Conservation (phyloP, 805 yeast genomes). For the Pichia paraexigua region DNA sequence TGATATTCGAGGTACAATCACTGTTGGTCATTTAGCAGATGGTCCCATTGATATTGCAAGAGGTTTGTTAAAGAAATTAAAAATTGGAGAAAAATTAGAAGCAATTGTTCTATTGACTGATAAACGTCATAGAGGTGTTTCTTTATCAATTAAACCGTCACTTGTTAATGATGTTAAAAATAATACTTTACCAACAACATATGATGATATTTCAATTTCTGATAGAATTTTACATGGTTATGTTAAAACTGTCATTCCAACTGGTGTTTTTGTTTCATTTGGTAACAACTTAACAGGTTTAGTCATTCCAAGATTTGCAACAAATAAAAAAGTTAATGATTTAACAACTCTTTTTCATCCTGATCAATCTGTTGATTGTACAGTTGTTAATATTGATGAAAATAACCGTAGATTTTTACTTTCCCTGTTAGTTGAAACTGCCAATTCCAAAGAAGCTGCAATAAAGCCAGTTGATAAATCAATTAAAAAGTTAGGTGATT, state of each 20-base stretch:
- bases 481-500: slow-evolving; percentile 43
- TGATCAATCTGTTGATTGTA: slow-evolving; percentile 66
- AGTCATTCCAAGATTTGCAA: slow-evolving; percentile 65
- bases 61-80: slow-evolving; percentile 50
- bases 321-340: slow-evolving; percentile 45
- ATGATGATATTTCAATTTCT: slow-evolving; percentile 48
- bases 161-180: slow-evolving; percentile 56
- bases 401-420: slow-evolving; percentile 64
- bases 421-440: slow-evolving; percentile 38
- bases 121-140: slow-evolving; percentile 48
- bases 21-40: slow-evolving; percentile 70
- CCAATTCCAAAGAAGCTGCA: slow-evolving; percentile 24
- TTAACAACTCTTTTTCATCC: slow-evolving; percentile 46
- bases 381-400: slow-evolving; percentile 60
- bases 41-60: slow-evolving; percentile 68
- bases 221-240: slow-evolving; percentile 55
- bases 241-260: slow-evolving; percentile 66
- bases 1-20: slow-evolving; percentile 60
- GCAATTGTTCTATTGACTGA: slow-evolving; percentile 66
- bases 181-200: slow-evolving; percentile 46
- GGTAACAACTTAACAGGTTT: slow-evolving; percentile 77
- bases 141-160: slow-evolving; percentile 56
- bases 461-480: slow-evolving; percentile 55
- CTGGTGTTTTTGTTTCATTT: slow-evolving; percentile 79
- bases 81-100: slow-evolving; percentile 51